These are phyloP conservation scores for Ceratocystis variospora DNA, from an alignment of 2,329 filamentous ascomycete species.

Conservation along the genomic window DNA sequence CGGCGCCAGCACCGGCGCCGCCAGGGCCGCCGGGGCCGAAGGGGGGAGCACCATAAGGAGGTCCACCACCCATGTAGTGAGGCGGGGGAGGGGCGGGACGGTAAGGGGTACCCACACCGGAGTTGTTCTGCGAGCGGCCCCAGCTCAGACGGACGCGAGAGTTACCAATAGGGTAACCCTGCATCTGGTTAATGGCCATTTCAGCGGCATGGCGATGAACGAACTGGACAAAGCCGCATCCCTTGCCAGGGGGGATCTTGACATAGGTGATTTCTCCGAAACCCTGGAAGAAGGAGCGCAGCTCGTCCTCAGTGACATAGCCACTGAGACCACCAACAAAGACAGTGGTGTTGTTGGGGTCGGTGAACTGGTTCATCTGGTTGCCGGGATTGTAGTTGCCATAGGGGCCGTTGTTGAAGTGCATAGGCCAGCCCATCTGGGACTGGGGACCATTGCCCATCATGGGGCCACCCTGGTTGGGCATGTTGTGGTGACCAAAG, in stretches of 20 bases:
- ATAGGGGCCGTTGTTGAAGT: slow-evolving; percentile 21
- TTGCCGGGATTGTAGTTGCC: slow-evolving; percentile 37
- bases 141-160: slow-evolving; percentile 93
- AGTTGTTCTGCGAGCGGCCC: slow-evolving; percentile 98
- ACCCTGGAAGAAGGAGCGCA: slow-evolving; percentile 99
- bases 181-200: slow-evolving; percentile 99
- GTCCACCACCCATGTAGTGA: slow-evolving; percentile 39
- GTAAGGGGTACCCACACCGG: slow-evolving; percentile 92
- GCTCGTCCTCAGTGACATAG: slow-evolving; percentile 97
- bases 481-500: slow-evolving; percentile 30
- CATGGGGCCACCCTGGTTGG: slow-evolving; percentile 32
- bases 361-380: slow-evolving; percentile 97
- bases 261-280: slow-evolving; percentile 99
- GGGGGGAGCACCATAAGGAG: slow-evolving; percentile 34
- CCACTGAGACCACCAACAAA: slow-evolving; percentile 95
- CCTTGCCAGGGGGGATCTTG: slow-evolving; percentile 98
- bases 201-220: slow-evolving; percentile 96
- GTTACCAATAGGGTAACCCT: slow-evolving; percentile 98
- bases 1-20: slow-evolving; percentile 27
- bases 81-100: slow-evolving; percentile 66
- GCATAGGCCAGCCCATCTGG: slow-evolving; percentile 32
- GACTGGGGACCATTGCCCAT: slow-evolving; percentile 33
- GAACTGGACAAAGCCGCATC: slow-evolving; percentile 97
- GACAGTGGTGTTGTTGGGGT: slow-evolving; percentile 98
- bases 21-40: slow-evolving; percentile 34